phyloP scores from a whole-genome alignment of 2,329 filamentous ascomycete species.

The Niveomyces coronatus region DNA sequence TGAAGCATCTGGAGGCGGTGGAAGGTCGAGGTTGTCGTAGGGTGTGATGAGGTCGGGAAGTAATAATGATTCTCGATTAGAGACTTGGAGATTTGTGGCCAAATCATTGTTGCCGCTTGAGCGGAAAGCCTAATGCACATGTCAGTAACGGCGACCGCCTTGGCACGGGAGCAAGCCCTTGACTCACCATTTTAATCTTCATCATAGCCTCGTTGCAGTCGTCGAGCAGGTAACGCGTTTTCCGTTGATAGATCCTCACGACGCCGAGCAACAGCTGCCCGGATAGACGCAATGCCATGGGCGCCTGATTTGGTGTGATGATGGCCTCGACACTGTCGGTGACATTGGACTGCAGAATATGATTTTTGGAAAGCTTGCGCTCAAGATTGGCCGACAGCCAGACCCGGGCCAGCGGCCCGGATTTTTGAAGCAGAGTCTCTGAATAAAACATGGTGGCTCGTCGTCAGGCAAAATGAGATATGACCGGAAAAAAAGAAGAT shows the following conservation, averaged over 20 bases:
- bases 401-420: conserved; percentile 90
- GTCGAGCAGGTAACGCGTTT: conserved; percentile 90
- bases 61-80: conserved; percentile 76
- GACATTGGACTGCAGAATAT: conserved; percentile 89
- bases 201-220: conserved; percentile 96
- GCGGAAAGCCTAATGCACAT: conserved; percentile 64
- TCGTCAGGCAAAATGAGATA: conserved; percentile 18
- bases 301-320: conserved; percentile 83
- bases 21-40: conserved; percentile 64
- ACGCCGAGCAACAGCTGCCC: conserved; percentile 92
- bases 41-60: conserved; percentile 90
- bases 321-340: conserved; percentile 92
- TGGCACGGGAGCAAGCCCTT: not conserved
- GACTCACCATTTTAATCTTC: conserved; percentile 92
- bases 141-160: conserved; percentile 20
- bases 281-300: conserved; percentile 87
- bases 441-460: conserved; percentile 80
- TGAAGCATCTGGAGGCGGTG: conserved; percentile 81
- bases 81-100: conserved; percentile 68
- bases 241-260: conserved; percentile 93
- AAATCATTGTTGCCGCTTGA: conserved; percentile 92
- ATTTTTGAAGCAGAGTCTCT: conserved; percentile 90
- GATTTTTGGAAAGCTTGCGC: conserved; percentile 95
- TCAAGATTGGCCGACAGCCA: conserved; percentile 98
- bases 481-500: conserved; percentile 4